Evolutionary conservation across 2,329 filamentous ascomycete species (phyloP).

Genomic region (Alternaria triticina): DNA sequence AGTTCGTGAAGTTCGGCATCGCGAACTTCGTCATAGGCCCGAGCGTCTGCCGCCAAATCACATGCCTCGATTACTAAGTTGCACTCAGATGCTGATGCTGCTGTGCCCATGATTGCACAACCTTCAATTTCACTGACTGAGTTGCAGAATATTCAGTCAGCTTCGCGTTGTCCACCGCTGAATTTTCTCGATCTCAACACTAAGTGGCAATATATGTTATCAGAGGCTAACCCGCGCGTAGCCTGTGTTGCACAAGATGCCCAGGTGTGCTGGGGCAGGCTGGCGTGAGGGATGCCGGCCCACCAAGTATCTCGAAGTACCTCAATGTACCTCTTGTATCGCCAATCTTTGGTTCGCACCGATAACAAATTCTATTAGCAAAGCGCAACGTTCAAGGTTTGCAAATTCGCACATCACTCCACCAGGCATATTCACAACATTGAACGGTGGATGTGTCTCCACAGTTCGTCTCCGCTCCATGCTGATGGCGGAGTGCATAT

Average conservation of each 20-base stretch:
- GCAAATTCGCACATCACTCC: conserved; percentile 13
- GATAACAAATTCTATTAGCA: conserved; percentile 15
- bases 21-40: conserved; percentile 41
- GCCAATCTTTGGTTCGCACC: background rate
- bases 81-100: background rate
- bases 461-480: conserved; percentile 11
- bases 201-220: conserved; percentile 15
- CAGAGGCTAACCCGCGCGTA: conserved; percentile 4
- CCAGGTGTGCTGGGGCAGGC: conserved; percentile 16
- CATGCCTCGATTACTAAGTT: conserved; percentile 28
- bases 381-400: conserved; percentile 5
- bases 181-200: conserved; percentile 25
- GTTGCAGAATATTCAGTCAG: background rate
- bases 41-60: conserved; percentile 37
- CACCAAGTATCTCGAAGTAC: conserved; percentile 29
- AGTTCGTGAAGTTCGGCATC: conserved; percentile 11
- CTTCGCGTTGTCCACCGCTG: background rate
- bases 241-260: conserved; percentile 11
- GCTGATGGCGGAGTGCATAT: conserved; percentile 17
- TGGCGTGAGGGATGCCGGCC: conserved; percentile 6
- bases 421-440: conserved; percentile 6
- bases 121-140: conserved; percentile 7
- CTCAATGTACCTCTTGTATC: conserved; percentile 12
- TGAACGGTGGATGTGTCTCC: conserved; percentile 8
- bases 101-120: background rate